Base-by-base conservation (phyloP, 1,139 yeast species). In the Saccharomyces pastorianus region DNA sequence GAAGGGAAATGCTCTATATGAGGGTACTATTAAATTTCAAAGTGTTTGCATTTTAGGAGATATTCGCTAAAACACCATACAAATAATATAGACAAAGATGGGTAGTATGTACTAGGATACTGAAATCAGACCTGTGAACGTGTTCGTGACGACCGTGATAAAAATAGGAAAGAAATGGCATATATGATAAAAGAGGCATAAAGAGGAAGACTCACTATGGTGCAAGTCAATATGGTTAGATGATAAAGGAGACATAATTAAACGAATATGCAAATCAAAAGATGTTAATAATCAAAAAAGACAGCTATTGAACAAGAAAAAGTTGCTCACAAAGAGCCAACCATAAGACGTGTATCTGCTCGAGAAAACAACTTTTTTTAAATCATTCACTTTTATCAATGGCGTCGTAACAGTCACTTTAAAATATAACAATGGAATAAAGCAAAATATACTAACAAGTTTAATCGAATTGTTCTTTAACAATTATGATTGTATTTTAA, bases 31-130 rank as follows among this genome's bases (percentile, higher is more conserved):
- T 17, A 9, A 17, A 38, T 38, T 38, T 9, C 44, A 8, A 17
- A 25, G 4, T 28, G 23, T 38, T 38, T 3, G 9, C 44, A 17
- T 14, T 38, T 17, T 17, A 38, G 13, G 23, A 38, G 44, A 8
- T 8, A 38, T 17, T 17, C 9, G 44, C 44, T 17, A 38, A 38
- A 38, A 13, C 44, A 17, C 25, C 44, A 38, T 38, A 38, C 44
- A 38, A 38, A 38, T 38, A 38, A 60, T 55, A 66, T 64, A 71
- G 74, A 73, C 73, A 78, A 80, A 73, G 76, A 81, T 81, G 85
- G 77, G 84, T 78, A 81, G 85, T 81, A 81, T 76, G 85, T 81
- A 76, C 31, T 44, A 51, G 47, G 51, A 50, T 34, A 49, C 20
- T 34, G 44, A 17, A 6, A 38, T 4, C 25, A 17, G 5, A 17